Evolutionary conservation across 2,329 filamentous ascomycete species (phyloP).

Genomic region (Fusarium illudens): DNA sequence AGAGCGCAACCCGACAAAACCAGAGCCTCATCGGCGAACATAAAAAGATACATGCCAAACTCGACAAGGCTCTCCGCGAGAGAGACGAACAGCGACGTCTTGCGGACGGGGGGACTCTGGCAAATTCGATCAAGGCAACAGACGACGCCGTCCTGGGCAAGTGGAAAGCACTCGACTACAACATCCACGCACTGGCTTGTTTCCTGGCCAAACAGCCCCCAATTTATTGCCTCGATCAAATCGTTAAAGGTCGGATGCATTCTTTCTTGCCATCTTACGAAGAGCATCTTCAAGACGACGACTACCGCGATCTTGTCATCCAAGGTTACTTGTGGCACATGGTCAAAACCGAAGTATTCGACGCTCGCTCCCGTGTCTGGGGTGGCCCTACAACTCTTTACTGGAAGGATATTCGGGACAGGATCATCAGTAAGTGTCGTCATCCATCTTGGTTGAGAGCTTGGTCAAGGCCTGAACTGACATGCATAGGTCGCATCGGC

Average conservation of each 20-base stretch:
- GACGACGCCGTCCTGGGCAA: slow-evolving; percentile 17
- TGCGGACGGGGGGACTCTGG: not conserved
- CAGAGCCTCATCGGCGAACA: not conserved
- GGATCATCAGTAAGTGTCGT: not conserved
- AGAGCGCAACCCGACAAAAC: not conserved
- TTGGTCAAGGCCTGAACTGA: not conserved
- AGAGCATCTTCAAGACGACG: not conserved
- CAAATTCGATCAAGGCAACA: slow-evolving; percentile 11
- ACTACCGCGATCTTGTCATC: not conserved
- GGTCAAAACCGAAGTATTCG: not conserved
- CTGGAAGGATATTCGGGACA: accelerated
- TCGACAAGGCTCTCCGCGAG: not conserved
- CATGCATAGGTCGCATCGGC: not conserved
- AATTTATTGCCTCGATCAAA: accelerated
- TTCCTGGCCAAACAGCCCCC: not conserved
- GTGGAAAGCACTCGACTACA: slow-evolving; percentile 33
- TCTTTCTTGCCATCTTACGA: accelerated
- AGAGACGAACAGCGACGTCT: not conserved
- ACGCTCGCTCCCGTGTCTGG: not conserved
- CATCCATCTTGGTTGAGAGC: not conserved
- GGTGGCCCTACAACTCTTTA: accelerated
- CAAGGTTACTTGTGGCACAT: slow-evolving; percentile 7
- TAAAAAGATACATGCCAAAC: not conserved
- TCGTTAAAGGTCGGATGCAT: accelerated
- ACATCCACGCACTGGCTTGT: slow-evolving; percentile 16